Conservation (phyloP, 331 rosid species). For the Stylosanthes scabra region DNA sequence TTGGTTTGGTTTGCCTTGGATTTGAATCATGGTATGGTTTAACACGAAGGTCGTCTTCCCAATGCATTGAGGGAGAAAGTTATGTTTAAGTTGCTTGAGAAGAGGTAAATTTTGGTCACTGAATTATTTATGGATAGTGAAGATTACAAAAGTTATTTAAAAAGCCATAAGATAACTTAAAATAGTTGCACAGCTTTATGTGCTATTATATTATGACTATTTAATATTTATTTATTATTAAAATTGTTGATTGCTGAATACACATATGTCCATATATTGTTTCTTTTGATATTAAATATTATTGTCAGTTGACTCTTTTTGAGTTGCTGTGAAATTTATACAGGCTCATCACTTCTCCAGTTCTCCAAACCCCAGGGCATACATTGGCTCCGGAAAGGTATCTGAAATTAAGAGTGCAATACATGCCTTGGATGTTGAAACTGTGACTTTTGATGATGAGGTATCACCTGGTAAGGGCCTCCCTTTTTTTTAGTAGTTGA, state of each 20-base stretch:
- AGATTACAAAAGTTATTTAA: neutral
- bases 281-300: conserved; percentile 17
- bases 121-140: neutral
- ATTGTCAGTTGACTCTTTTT: conserved; percentile 25
- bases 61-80: too few species aligned
- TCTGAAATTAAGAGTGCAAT: conserved; percentile 92
- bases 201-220: too few species aligned
- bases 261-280: neutral
- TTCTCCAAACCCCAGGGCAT: conserved; percentile 87
- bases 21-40: neutral
- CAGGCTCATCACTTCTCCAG: too few species aligned
- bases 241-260: too few species aligned
- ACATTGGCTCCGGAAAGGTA: conserved; percentile 97
- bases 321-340: conserved; percentile 29
- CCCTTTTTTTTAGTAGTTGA: conserved; percentile 18
- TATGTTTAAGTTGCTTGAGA: too few species aligned
- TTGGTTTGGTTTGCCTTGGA: neutral
- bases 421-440: conserved; percentile 77
- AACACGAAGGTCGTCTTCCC: neutral
- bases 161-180: too few species aligned
- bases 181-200: neutral
- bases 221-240: too few species aligned
- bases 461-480: conserved; percentile 79
- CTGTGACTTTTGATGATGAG: conserved; percentile 94
- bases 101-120: too few species aligned